Evolutionary conservation across 2,329 filamentous ascomycete species (phyloP), one percentile per base, ranked within the genome.

Genomic region (Beauveria scarabaeidicola): DNA sequence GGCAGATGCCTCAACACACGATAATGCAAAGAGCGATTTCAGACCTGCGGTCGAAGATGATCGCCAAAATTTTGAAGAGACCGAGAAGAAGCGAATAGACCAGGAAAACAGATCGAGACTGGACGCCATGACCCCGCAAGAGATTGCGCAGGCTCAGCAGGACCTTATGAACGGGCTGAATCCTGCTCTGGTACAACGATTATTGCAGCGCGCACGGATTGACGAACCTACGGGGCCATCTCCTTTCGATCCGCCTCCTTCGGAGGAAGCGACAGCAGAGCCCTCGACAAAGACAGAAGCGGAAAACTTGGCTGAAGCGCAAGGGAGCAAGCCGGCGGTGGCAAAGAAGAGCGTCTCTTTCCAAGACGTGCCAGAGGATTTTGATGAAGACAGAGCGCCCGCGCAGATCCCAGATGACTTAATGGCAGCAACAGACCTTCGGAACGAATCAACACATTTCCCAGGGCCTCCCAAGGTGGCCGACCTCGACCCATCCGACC

Each of bases 141-240:
- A 97, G 72, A 96, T 97, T 61, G 85, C 89, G 63, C 79, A 87
- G 65, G 91, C 94, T 62, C 84, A 88, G 47, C 79, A 84, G 61
- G 93, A 97, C 65, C 77, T 99, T n/a, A 80, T 96, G 69, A 81
- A 79, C n/a, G 84, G 82, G 8, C 74, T 97, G 58, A 88, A 90
- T 63, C 87, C 91, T 2, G 81, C 81, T 0, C 75, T 97, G 36
- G 78, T 99, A 6, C 82, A 96, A 68, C 84, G 84, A 65, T 78
- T 99, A 19, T 79, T 97, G 25, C 82, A 82, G 63, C 81, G 90
- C 63, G 87, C 91, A 44, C 91, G 86, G 58, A 84, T 96, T 36
- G 88, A 92, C 57, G 85, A 91, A 21, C 65, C 69, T 9, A 65
- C 67, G n/a, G 74, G 70, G 4, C 70, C 74, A 1, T 76, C 74